Percentiles rank a stretch among this genome's conserved stretches.
Evolutionary conservation across 2,329 filamentous ascomycete genomes (phyloP).

Genomic region (Neonectria sp.): DNA sequence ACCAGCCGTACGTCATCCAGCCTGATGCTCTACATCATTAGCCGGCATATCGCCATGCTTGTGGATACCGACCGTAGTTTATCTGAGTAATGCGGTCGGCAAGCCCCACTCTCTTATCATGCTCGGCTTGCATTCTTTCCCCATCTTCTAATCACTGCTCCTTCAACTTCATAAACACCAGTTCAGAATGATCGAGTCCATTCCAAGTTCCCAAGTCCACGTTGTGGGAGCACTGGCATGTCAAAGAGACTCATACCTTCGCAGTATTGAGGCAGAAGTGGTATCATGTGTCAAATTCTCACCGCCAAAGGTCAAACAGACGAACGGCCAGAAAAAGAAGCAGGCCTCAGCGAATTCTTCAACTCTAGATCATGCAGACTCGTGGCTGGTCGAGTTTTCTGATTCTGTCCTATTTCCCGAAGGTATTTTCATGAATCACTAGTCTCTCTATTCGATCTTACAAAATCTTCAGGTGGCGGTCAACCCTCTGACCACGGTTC

Average conservation of each 20-base stretch:
- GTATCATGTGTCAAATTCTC: conserved; percentile 47
- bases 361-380: conserved; percentile 24
- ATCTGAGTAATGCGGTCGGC: conserved; percentile 5
- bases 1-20: background rate
- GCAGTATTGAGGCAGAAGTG: conserved; percentile 43
- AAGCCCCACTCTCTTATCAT: conserved; percentile 4
- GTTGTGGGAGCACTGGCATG: conserved; percentile 48
- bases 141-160: background rate
- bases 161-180: background rate
- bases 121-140: background rate
- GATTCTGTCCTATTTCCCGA: conserved; percentile 52
- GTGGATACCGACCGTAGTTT: background rate
- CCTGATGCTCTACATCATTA: background rate
- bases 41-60: background rate
- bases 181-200: conserved; percentile 4
- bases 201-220: background rate
- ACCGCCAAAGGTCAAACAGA: conserved; percentile 24
- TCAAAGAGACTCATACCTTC: conserved; percentile 47
- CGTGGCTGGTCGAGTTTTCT: conserved; percentile 50
- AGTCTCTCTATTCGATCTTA: background rate
- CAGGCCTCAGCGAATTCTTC: conserved; percentile 25
- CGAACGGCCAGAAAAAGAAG: conserved; percentile 37
- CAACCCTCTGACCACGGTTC: conserved; percentile 51
- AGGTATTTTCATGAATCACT: conserved; percentile 26
- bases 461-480: conserved; percentile 43